These are phyloP conservation scores for Nepenthes gracilis DNA, from an alignment of 148 eudicot genomes.

Conservation along the genomic window DNA sequence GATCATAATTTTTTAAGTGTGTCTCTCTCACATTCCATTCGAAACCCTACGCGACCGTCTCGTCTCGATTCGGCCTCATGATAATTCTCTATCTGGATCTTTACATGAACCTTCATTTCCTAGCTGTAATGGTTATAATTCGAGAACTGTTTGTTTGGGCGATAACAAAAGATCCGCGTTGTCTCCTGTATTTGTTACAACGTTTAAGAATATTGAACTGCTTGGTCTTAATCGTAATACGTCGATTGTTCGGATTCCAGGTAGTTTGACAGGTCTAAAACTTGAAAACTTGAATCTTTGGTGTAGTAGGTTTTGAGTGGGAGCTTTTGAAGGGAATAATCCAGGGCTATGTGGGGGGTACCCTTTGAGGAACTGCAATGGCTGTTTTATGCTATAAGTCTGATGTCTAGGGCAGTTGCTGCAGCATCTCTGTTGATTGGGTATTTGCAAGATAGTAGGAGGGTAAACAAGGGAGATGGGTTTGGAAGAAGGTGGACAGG, in stretches of 20 bases:
- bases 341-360: constrained; percentile 54
- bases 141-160: constrained; percentile 59
- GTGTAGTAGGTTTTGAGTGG: constrained; percentile 44
- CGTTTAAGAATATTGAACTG: constrained; percentile 33
- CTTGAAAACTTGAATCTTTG: constrained; percentile 60
- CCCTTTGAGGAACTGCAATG: constrained; percentile 48
- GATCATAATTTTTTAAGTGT: constrained; percentile 52
- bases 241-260: constrained; percentile 55
- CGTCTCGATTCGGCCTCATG: constrained; percentile 43
- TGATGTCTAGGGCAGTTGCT: constrained; percentile 73
- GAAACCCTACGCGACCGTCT: constrained; percentile 81
- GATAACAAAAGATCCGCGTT: constrained; percentile 48
- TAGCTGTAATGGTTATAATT: constrained; percentile 43
- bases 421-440: constrained; percentile 73
- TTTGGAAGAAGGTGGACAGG: constrained; percentile 43
- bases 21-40: constrained; percentile 53
- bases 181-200: constrained; percentile 60
- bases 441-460: constrained; percentile 52
- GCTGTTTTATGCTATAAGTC: constrained; percentile 57
- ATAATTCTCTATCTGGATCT: constrained; percentile 59
- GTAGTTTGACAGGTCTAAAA: constrained; percentile 28
- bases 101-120: constrained; percentile 80
- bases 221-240: constrained; percentile 65
- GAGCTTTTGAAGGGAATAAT: constrained; percentile 70
- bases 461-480: constrained; percentile 47